phyloP scores from a whole-genome alignment of 2,329 filamentous ascomycete genomes.

The Calonectria multiphialidica region DNA sequence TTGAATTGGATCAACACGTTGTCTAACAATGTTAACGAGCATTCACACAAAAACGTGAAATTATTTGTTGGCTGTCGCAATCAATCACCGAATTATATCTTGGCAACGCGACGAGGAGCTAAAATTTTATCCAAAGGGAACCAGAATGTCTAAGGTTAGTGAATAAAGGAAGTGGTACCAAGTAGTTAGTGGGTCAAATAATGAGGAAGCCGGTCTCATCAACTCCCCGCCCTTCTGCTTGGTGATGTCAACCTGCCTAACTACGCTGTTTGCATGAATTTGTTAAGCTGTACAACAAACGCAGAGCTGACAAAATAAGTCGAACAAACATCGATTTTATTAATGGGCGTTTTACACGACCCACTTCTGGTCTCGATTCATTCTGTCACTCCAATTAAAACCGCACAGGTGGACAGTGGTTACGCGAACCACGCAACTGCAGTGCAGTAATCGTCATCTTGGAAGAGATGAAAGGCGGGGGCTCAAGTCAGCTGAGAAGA shows the following conservation, averaged over 20 bases:
- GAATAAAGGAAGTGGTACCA: not conserved
- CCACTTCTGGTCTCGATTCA: not conserved
- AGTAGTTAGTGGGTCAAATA: not conserved
- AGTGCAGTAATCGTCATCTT: not conserved
- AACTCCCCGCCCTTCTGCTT: not conserved
- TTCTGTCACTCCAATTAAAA: constrained; percentile 3
- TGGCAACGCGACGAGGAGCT: not conserved
- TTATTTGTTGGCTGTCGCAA: not conserved
- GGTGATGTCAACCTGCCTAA: not conserved
- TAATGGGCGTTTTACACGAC: not conserved
- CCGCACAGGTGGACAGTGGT: not conserved
- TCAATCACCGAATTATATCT: not conserved
- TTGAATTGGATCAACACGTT: not conserved
- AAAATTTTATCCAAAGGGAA: not conserved
- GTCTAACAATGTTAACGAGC: not conserved
- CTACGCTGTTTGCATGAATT: not conserved
- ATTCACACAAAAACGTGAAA: not conserved
- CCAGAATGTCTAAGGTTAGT: not conserved
- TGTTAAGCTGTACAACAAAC: not conserved
- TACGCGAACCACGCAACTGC: not conserved
- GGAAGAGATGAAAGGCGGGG: not conserved
- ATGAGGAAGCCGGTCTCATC: not conserved
- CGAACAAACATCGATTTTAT: not conserved
- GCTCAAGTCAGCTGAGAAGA: not conserved
- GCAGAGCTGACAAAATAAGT: not conserved